Evolutionary conservation across 1,139 yeast species (phyloP).

Genomic region (Hansenula lynferdii): DNA sequence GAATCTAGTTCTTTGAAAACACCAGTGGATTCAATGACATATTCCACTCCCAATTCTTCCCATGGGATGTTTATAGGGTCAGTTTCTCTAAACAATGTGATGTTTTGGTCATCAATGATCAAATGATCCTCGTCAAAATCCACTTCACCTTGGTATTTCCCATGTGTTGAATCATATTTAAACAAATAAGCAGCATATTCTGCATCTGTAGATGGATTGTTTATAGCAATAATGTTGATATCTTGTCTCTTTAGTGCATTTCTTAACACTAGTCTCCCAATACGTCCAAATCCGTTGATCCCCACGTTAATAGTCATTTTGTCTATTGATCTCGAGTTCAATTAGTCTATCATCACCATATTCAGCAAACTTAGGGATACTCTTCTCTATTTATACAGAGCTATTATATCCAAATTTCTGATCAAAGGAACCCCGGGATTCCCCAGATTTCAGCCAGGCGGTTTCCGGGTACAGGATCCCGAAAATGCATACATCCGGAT

Average conservation of each 20-base stretch:
- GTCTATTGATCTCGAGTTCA: too few relatives aligned
- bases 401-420: too few relatives aligned
- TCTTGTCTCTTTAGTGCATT: slow-evolving; percentile 66
- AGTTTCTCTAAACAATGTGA: slow-evolving; percentile 71
- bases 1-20: slow-evolving; percentile 75
- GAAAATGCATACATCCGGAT: too few relatives aligned
- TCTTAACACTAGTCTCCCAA: slow-evolving; percentile 79
- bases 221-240: slow-evolving; percentile 73
- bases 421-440: too few relatives aligned
- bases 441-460: too few relatives aligned
- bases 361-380: too few relatives aligned
- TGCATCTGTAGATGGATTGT: slow-evolving; percentile 79
- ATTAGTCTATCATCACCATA: too few relatives aligned
- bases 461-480: too few relatives aligned
- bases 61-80: slow-evolving; percentile 83
- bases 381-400: too few relatives aligned
- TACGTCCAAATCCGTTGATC: slow-evolving; percentile 91
- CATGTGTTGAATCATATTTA: slow-evolving; percentile 88
- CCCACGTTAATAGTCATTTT: slow-evolving; percentile 40
- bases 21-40: slow-evolving; percentile 85
- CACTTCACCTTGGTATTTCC: slow-evolving; percentile 68
- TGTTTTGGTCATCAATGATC: slow-evolving; percentile 62
- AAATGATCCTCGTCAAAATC: slow-evolving; percentile 55
- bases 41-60: slow-evolving; percentile 74
- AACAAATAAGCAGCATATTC: slow-evolving; percentile 87